phyloP scores from a whole-genome alignment of 441 rosid species.

The Populus hybrid region DNA sequence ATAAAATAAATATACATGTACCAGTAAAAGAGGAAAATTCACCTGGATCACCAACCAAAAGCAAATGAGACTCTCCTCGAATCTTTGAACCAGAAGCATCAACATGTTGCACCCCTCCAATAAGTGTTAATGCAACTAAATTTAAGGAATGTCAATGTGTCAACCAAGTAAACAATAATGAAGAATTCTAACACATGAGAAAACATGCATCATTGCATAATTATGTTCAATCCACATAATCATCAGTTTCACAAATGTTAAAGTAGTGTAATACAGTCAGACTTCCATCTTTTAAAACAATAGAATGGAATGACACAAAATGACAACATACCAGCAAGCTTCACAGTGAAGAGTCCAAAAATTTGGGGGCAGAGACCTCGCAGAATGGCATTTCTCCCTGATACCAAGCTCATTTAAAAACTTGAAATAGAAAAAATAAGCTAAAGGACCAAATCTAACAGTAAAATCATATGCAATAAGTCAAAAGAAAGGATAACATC shows the following conservation, averaged over 20 bases:
- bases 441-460: not conserved
- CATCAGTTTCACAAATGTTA: not conserved
- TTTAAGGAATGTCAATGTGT: slow-evolving; percentile 10
- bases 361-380: slow-evolving; percentile 91
- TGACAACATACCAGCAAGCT: slow-evolving; percentile 69
- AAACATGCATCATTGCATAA: not conserved
- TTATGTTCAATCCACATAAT: not conserved
- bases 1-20: not conserved
- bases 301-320: slow-evolving; percentile 3
- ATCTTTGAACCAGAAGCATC: slow-evolving; percentile 95
- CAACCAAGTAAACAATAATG: slow-evolving; percentile 1
- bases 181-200: not conserved
- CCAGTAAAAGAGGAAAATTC: not conserved
- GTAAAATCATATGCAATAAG: not conserved
- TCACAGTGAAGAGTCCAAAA: slow-evolving; percentile 98
- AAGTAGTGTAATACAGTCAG: not conserved
- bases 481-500: not conserved
- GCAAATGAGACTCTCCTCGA: slow-evolving; percentile 97
- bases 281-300: not conserved
- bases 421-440: not conserved
- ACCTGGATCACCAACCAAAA: slow-evolving; percentile 99
- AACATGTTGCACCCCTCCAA: slow-evolving; percentile 96
- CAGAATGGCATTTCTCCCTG: slow-evolving; percentile 90
- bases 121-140: slow-evolving; percentile 81
- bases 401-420: not conserved